phyloP scores from a whole-genome alignment of 2,329 filamentous ascomycete species.

The Xylaria sp. region DNA sequence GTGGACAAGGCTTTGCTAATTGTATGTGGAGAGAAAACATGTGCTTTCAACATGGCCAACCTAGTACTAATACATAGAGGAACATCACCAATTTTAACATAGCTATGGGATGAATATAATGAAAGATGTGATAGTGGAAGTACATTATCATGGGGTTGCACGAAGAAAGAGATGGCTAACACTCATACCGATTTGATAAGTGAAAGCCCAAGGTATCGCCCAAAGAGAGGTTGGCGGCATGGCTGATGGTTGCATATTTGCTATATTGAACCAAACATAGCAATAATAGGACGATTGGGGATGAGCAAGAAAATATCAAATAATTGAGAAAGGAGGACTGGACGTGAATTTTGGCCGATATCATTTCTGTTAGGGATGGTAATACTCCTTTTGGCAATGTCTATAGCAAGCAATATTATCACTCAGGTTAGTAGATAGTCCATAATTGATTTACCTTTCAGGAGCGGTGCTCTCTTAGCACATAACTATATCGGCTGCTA shows the following conservation, averaged over 20 bases:
- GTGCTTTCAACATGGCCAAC: slow-evolving; percentile 22
- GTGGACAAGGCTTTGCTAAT: slow-evolving; percentile 26
- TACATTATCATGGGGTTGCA: background rate
- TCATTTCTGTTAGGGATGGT: background rate
- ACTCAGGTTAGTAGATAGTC: no score
- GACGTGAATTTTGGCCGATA: background rate
- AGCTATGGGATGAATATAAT: background rate
- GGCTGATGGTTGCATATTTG: background rate
- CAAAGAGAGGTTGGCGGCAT: background rate
- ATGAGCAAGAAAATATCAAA: background rate
- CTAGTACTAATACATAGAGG: slow-evolving; percentile 30
- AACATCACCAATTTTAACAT: slow-evolving; percentile 25
- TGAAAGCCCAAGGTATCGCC: background rate
- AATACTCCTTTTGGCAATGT: background rate
- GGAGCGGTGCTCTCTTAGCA: background rate
- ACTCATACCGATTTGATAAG: background rate
- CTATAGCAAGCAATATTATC: background rate
- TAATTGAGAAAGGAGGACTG: background rate
- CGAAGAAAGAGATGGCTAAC: background rate
- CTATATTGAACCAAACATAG: background rate
- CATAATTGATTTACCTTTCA: background rate
- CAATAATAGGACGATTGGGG: background rate
- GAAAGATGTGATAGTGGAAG: slow-evolving; percentile 1
- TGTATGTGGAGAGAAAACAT: slow-evolving; percentile 6
- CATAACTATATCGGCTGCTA: background rate